Conservation (phyloP, 1,139 yeast genomes). For the Saccharomycopsis crataegensis region DNA sequence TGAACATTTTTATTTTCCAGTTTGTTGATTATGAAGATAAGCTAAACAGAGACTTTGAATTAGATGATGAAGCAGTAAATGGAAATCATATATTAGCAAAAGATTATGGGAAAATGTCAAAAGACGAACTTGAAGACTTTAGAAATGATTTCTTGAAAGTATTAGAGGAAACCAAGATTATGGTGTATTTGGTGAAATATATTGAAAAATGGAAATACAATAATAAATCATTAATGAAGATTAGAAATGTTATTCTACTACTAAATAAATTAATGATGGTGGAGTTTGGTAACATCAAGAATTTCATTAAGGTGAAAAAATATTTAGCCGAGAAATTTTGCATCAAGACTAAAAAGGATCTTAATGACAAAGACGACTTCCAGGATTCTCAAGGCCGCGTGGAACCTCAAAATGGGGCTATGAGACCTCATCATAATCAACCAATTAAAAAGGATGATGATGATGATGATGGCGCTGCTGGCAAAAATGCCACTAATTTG, state of each 20-base stretch:
- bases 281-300: slow-evolving; percentile 54
- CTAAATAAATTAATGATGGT: slow-evolving; percentile 53
- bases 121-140: neutral
- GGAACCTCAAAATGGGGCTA: no score
- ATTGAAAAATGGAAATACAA: slow-evolving; percentile 67
- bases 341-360: slow-evolving; percentile 31
- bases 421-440: no score
- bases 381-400: neutral
- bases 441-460: no score
- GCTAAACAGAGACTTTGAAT: neutral
- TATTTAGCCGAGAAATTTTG: slow-evolving; percentile 40
- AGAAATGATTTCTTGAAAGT: neutral
- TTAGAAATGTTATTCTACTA: slow-evolving; percentile 50
- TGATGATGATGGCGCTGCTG: no score
- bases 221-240: slow-evolving; percentile 32
- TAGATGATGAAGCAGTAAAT: neutral
- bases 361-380: slow-evolving; percentile 1
- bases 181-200: slow-evolving; percentile 41
- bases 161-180: slow-evolving; percentile 28
- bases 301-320: slow-evolving; percentile 40
- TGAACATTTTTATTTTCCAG: slow-evolving; percentile 8
- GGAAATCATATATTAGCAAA: neutral
- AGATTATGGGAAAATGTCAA: neutral
- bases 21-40: slow-evolving; percentile 2
- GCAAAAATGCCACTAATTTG: no score